phyloP scores from a whole-genome alignment of 768 basidiomycete genomes.

The Tylopilus subfusipes region DNA sequence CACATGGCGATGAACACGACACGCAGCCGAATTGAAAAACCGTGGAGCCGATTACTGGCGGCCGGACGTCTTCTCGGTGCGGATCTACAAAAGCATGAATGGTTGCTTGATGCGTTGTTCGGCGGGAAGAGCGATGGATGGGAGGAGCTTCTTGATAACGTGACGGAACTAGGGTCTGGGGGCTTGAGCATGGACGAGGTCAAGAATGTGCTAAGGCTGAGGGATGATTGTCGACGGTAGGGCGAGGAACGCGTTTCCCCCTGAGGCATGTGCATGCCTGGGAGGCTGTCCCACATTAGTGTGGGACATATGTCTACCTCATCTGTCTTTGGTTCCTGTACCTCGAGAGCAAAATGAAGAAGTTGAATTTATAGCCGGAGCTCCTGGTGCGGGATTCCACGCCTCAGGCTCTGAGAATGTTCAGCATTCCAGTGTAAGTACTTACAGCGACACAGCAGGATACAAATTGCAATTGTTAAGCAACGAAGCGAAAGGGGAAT shows the following conservation, averaged over 20 bases:
- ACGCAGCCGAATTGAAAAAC: slow-evolving; percentile 57
- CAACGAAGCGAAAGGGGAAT: neutral
- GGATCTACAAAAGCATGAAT: slow-evolving; percentile 41
- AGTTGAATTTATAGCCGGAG: neutral
- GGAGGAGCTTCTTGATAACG: slow-evolving; percentile 45
- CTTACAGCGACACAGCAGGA: slow-evolving; percentile 1
- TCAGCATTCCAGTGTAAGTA: neutral
- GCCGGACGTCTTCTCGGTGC: slow-evolving; percentile 65
- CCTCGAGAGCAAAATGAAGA: neutral
- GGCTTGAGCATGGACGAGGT: slow-evolving; percentile 66
- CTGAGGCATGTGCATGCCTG: neutral
- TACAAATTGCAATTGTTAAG: slow-evolving; percentile 1
- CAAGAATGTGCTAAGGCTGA: slow-evolving; percentile 46
- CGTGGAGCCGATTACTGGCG: slow-evolving; percentile 73
- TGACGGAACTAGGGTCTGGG: slow-evolving; percentile 52
- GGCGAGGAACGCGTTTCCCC: neutral
- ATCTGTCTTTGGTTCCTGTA: neutral
- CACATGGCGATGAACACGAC: slow-evolving; percentile 50
- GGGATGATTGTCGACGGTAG: slow-evolving; percentile 36
- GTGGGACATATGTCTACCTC: neutral
- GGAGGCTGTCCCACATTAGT: neutral
- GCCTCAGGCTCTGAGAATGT: neutral
- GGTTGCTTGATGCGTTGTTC: slow-evolving; percentile 14
- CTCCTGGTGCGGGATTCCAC: neutral
- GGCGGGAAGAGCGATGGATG: slow-evolving; percentile 37